Evolutionary conservation across 306 rosid genomes (phyloP), one percentile per base, ranked within the genome.

Genomic region (Macrotyloma uniflorum): DNA sequence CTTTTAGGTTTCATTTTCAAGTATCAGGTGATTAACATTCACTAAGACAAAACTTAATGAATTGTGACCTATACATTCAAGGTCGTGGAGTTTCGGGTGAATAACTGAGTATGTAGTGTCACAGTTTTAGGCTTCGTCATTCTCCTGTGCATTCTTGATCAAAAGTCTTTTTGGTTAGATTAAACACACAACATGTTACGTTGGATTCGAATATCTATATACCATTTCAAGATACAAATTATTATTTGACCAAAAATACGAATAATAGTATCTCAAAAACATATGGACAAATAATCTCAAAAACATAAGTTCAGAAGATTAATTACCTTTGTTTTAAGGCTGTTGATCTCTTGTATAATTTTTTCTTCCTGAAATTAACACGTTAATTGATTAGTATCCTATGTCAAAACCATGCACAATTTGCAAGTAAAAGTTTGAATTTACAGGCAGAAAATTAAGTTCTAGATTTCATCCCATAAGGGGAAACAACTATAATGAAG

Each of bases 341-440:
- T 4, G 35, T 40, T 42, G 53, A 67, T 67, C 53, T 67, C 72
- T 40, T 42, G 53, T 6, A 23, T 40, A 42, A 67, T 42, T 67
- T 67, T 67, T 67, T 67, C 72, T 2, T 67, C 72, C 72, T 67
- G 72, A 42, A 40, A 67, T 18, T 8, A n/a, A n/a, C n/a, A 33
- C 15, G 26, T 35, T 35, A 8, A 59, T 35, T 18, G 1, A 59
- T 26, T n/a, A 63, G 8, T n/a, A 9, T 35, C 14, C 0, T 8
- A 3, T 12, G 33, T 22, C 32, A 35, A 36, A 65, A 33, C 8
- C 26, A 63, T n/a, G 45, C 38, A 59, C 18, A 13, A 57, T 6
- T 10, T 57, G 26, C 2, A 33, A 32, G 43, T 22, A 62, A 28
- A 63, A n/a, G 1, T 28, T 36, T 4, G 47, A 35, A 10, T 33